Evolutionary conservation across 2,329 filamentous ascomycete species (phyloP), one percentile per base, ranked within the genome.

Genomic region (Zalaria obscura): DNA sequence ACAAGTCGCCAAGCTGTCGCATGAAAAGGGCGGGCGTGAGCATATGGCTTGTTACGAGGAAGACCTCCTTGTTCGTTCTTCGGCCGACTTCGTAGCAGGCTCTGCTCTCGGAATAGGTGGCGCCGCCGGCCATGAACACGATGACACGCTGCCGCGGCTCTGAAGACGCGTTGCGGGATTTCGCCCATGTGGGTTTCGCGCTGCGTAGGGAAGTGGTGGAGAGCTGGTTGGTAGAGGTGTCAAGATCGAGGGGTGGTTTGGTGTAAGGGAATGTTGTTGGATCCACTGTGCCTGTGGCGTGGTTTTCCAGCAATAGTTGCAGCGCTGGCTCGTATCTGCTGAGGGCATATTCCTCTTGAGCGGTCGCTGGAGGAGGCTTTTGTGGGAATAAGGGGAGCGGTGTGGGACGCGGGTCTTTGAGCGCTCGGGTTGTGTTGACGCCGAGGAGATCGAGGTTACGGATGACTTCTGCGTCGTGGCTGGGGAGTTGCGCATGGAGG

Each of bases 101-200:
- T 27, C 91, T 78, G 28, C 84, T 75, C 63, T 98, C 91, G 4
- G 85, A 87, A 59, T 89, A 94, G 0, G 91, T 96, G 18, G 91
- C 91, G 36, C 91, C 91, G 38, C 91, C 91, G 1, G 89, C 91
- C 73, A 96, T 81, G 58, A 94, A 96, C 10, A 96, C 80, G 45
- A 98, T 83, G 41, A 96, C 73, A 40, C 91, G 78, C 59, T 98
- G 91, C 40, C 82, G 77, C 49, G 88, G 93, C 57, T 96, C 89
- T 45, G 70, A 76, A 26, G 49, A 55, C 27, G 78, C 75, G 36
- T 81, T 73, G 35, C 86, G 79, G 6, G 83, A 80, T 40, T 85
- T 84, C 2, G 91, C 91, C 91, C 91, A 98, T 35, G 88, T 94
- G 2, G 89, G 91, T 54, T 94, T 93, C 10, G 87, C 87, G 6